Base-by-base conservation (phyloP, 163 green algal species). In the Chloromonas sp. region DNA sequence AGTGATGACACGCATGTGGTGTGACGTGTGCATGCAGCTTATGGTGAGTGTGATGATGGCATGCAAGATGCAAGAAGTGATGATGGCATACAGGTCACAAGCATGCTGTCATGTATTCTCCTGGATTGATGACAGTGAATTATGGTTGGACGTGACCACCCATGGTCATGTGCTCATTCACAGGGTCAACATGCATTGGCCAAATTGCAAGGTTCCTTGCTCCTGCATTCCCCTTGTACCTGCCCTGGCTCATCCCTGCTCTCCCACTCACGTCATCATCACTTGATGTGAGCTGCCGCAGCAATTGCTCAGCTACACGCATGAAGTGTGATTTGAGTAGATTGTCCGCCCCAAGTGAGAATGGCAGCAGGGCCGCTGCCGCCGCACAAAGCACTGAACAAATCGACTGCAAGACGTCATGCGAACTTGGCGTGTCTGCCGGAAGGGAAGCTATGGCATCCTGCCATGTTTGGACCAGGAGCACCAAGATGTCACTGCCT, bases 231-330 rank as follows among this genome's bases (percentile, higher is more conserved):
- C 36, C 36, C 36, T 36, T 36, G 36, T 36, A 36, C 36, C 36
- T 15, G 58, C 58, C 58, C 2, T 8, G 2, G 57, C 2, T 82
- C 2, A 2, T 58, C 66, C 2, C 3, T 15, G 57, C 60, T 58
- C 2, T 83, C 14, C 3, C 61, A 84, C 81, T 84, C 79, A 87
- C 84, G 15, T 87, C 84, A 5, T 84, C 79, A 11, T 87, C 70
- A 2, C 5, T 76, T 60, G 61, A 81, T 58, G 61, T 59, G 58
- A 87, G 84, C 71, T 87, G 84, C 66, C 79, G 79, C 79, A 87
- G 62, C 79, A 87, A 70, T 60, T 87, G 79, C 77, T 87, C 59
- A 59, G 84, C 84, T 1, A 84, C 66, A 1, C 13, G 2, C 57
- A 81, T 78, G 79, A 87, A 87, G 5, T 85, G 82, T 15, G 59